Conservation (phyloP, 768 basidiomycete species). For the Leucocoprinus sp. region DNA sequence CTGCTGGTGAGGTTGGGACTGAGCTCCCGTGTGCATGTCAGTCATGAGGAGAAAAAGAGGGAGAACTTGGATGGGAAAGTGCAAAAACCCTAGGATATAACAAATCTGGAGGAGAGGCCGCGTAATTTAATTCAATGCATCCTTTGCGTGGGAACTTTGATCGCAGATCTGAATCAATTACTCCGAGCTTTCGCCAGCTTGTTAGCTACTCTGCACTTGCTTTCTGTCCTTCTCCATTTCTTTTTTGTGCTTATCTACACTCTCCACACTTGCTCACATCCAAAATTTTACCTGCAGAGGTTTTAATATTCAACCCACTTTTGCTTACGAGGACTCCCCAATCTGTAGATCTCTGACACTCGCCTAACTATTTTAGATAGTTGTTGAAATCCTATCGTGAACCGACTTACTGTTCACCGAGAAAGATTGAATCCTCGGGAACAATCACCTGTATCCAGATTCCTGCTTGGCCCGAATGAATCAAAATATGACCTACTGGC, state of each 20-base stretch:
- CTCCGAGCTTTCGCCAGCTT: conserved; percentile 30
- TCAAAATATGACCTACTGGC: too few relatives aligned
- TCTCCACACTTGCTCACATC: conserved; percentile 12
- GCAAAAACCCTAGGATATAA: conserved; percentile 22
- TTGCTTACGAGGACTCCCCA: conserved; percentile 31
- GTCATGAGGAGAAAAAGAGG: conserved; percentile 21
- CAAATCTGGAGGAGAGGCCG: conserved; percentile 28
- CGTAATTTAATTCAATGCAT: conserved; percentile 34
- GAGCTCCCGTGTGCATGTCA: conserved; percentile 29
- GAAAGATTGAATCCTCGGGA: conserved; percentile 1
- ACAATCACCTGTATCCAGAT: background rate
- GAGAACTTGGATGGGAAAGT: conserved; percentile 14
- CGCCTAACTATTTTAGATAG: background rate
- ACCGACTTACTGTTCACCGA: background rate
- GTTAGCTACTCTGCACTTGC: background rate
- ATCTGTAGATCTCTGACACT: conserved; percentile 16
- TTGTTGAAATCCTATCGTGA: conserved; percentile 3
- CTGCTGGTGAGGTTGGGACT: conserved; percentile 39
- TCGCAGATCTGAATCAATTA: conserved; percentile 15
- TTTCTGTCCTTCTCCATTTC: background rate
- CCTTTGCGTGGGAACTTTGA: conserved; percentile 29
- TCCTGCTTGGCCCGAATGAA: background rate
- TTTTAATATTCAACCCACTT: conserved; percentile 16
- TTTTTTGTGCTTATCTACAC: background rate
- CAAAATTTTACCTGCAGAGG: conserved; percentile 22